Evolutionary conservation across 1,284 basidiomycete species (phyloP), one percentile per base, ranked within the genome.

Genomic region (Fistulina hepatica): DNA sequence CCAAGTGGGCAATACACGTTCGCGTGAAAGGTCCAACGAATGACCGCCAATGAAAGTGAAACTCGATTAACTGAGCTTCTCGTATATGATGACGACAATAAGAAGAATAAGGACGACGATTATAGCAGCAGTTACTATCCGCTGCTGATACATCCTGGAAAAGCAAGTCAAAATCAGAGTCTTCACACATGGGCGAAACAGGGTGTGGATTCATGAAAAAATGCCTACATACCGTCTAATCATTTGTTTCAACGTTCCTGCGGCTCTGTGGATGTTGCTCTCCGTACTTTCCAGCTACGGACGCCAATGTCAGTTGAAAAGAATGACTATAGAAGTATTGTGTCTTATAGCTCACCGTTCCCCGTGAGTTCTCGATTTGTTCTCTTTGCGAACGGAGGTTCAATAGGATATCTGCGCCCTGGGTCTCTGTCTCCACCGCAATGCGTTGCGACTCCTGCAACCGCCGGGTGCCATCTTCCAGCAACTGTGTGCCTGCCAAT

Each of bases 381-480:
- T 97, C 95, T 45, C 95, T 64, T 63, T 99, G 95, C 2, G 72
- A 66, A 36, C 91, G 64, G 45, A 99, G 65, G 53, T 86, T 91
- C 51, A 81, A 60, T 45, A 99, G 57, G 52, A 99, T 97, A 49
- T 91, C 91, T 10, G 91, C 80, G 8, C 95, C 95, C 24, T 97
- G 80, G 51, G 89, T 81, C 61, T 98, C 95, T 7, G 95, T 97
- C 67, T 98, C 93, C 19, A 98, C 64, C 6, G 94, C 94, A 32
- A 98, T 76, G 16, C 91, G 72, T 46, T 97, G 90, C 13, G 85
- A 90, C 45, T 95, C 91, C 48, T 91, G 78, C 36, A 99, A 60
- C 32, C 95, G 69, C 44, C 79, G 71, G 1, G 81, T 72, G 6
- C 86, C 85, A 51, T 90, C 81, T 51, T 85, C 80, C 20, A 93